Base-by-base conservation (phyloP, 2,329 filamentous ascomycete species). In the Aspergillaceae sp. region DNA sequence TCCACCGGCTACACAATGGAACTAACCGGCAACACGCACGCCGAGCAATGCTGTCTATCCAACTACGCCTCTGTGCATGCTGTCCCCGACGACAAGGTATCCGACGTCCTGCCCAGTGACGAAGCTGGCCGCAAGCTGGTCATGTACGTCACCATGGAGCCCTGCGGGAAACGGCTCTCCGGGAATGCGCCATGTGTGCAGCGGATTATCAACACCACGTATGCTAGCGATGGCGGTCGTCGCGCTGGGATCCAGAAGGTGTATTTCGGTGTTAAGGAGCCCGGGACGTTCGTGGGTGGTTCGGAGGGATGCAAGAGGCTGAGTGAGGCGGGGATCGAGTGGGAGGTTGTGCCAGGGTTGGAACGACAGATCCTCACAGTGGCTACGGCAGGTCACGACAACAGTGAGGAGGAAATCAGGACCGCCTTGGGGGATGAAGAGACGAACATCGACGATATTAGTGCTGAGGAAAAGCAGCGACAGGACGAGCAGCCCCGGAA, bases 1-100 rank as follows among this genome's bases (percentile, higher is more conserved):
- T 79, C 86, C 1, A 86, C 87, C 1, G 91, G 92, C 45, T 97
- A 91, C 70, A 96, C 92, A 0, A 77, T 96, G 48, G 91, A 98
- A 67, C 80, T 90, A 3, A 76, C 82, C 0, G 92, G 91, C 37
- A 98, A 98, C 70, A 97, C 92, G 0, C 92, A 98, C 62, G 92
- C 92, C 3, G 92, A 98, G 64, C 89, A 98, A 70, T 91, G 85
- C 66, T 94, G 88, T 61, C 77, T 98, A 47, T 68, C 83, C 42
- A 97, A 98, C 53, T 69, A 66, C 41, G 68, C 67, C 2, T 57
- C 62, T 6, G 56, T 55, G 0, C 62, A 71, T 42, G 51, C 50
- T 4, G 55, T 67, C 7, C 41, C 59, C 4, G 66, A 70, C 4
- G 68, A 70, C 3, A 46, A 56, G 8, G 56, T 69, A 4, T 52